Evolutionary conservation across 1,284 basidiomycete genomes (phyloP).

Genomic region (Ceratobasidium theobromae): DNA sequence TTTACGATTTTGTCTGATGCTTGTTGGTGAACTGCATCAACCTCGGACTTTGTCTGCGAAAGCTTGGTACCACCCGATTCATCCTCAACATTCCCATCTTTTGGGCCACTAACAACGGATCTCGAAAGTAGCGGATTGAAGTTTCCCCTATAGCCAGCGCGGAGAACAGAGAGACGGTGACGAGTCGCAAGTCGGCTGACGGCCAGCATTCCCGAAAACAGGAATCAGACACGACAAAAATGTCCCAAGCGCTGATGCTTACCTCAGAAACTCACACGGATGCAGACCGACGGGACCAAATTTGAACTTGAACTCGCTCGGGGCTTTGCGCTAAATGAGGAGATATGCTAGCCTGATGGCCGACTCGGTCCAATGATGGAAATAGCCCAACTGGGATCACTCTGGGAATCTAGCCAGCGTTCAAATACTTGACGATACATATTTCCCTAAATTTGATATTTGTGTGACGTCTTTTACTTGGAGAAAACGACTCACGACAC

Average conservation of each 20-base stretch:
- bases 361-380: too few relatives aligned
- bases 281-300: too few relatives aligned
- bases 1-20: conserved; percentile 13
- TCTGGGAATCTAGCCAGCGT: too few relatives aligned
- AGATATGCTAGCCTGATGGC: too few relatives aligned
- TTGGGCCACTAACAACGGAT: neutral
- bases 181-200: neutral
- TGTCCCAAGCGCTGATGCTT: too few relatives aligned
- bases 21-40: neutral
- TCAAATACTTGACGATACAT: too few relatives aligned
- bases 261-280: too few relatives aligned
- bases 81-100: neutral
- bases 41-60: neutral
- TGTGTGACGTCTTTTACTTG: too few relatives aligned
- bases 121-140: neutral
- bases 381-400: too few relatives aligned
- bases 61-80: neutral
- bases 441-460: too few relatives aligned
- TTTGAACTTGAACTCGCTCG: too few relatives aligned
- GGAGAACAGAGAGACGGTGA: neutral
- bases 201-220: neutral
- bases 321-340: too few relatives aligned
- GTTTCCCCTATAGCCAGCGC: neutral
- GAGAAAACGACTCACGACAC: neutral
- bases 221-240: neutral